A percentile compares a stretch with the other conserved stretches of the same genome.
Evolutionary conservation across 805 yeast genomes (phyloP).

Genomic region (Wickerhamomyces rabaulensis): DNA sequence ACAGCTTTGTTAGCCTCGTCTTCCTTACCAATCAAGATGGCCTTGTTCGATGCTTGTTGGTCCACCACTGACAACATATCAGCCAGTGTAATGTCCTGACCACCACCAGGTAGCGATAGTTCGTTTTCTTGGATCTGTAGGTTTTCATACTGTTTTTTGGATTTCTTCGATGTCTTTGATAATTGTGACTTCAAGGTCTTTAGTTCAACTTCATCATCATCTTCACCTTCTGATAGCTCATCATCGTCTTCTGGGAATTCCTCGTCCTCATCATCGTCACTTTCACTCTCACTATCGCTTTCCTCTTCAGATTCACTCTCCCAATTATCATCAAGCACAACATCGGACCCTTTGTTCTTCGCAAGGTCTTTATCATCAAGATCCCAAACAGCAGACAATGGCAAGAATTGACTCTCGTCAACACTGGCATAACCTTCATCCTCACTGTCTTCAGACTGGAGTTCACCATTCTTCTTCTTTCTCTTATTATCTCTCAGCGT

Average conservation of each 20-base stretch:
- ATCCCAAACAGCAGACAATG: constrained; percentile 89
- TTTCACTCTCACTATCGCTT: constrained; percentile 20
- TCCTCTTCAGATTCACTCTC: constrained; percentile 23
- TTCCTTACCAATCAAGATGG: constrained; percentile 38
- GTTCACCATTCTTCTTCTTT: constrained; percentile 22
- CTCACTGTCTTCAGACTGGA: constrained; percentile 33
- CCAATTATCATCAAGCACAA: constrained; percentile 18
- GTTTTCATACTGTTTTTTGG: constrained; percentile 44
- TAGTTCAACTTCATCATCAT: constrained; percentile 40
- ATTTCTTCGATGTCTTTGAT: constrained; percentile 31
- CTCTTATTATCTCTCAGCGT: constrained; percentile 54
- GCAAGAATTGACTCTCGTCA: constrained; percentile 69
- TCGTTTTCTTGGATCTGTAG: constrained; percentile 63
- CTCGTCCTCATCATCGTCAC: constrained; percentile 35
- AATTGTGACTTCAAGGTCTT: constrained; percentile 40
- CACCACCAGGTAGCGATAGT: constrained; percentile 57
- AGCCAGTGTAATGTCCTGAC: constrained; percentile 53
- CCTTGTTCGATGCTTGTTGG: constrained; percentile 42
- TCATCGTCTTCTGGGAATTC: constrained; percentile 34
- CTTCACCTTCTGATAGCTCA: constrained; percentile 37
- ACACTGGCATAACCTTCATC: constrained; percentile 67
- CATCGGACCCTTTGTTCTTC: constrained; percentile 22
- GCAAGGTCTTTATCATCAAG: constrained; percentile 53
- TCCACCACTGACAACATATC: constrained; percentile 73
- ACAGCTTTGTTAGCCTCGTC: constrained; percentile 43